Conservation (phyloP, 1,284 basidiomycete genomes). For the Phenoliferia sp. region DNA sequence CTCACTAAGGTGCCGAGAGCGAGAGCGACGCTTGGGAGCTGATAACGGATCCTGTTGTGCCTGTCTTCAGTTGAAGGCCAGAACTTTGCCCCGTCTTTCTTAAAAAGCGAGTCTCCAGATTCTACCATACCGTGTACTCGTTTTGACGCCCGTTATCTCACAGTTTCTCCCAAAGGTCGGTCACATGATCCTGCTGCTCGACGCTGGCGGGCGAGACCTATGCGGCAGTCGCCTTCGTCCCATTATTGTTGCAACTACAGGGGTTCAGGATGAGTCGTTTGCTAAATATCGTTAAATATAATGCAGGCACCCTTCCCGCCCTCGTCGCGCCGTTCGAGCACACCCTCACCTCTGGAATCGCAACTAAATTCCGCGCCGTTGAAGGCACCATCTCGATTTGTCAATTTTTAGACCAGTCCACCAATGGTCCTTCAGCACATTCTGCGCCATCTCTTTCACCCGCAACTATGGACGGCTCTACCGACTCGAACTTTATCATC, state of each 20-base stretch:
- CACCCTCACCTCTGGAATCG: slow-evolving; percentile 28
- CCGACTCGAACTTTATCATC: slow-evolving; percentile 24
- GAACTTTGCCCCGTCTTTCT: slow-evolving; percentile 46
- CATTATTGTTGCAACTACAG: too few relatives aligned
- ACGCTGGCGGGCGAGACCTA: too few relatives aligned
- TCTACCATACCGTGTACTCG: too few relatives aligned
- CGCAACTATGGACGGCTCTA: slow-evolving; percentile 28
- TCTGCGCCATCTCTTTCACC: slow-evolving; percentile 30
- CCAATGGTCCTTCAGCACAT: slow-evolving; percentile 12
- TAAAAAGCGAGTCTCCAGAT: slow-evolving; percentile 39
- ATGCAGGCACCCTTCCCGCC: slow-evolving; percentile 11
- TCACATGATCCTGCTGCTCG: background rate
- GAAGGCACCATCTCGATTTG: slow-evolving; percentile 18
- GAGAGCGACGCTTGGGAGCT: too few relatives aligned
- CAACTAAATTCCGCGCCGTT: slow-evolving; percentile 34
- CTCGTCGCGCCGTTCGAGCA: slow-evolving; percentile 35
- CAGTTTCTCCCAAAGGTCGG: slow-evolving; percentile 20
- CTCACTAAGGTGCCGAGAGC: background rate
- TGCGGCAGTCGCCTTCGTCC: too few relatives aligned
- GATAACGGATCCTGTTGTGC: background rate
- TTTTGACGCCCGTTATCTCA: background rate
- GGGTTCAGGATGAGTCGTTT: too few relatives aligned
- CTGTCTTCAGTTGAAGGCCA: slow-evolving; percentile 43
- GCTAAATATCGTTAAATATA: background rate
- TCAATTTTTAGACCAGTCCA: slow-evolving; percentile 32